These are phyloP conservation scores for Zychaea mexicana DNA, from an alignment of 371 early-diverging fungal species.

Conservation along the genomic window DNA sequence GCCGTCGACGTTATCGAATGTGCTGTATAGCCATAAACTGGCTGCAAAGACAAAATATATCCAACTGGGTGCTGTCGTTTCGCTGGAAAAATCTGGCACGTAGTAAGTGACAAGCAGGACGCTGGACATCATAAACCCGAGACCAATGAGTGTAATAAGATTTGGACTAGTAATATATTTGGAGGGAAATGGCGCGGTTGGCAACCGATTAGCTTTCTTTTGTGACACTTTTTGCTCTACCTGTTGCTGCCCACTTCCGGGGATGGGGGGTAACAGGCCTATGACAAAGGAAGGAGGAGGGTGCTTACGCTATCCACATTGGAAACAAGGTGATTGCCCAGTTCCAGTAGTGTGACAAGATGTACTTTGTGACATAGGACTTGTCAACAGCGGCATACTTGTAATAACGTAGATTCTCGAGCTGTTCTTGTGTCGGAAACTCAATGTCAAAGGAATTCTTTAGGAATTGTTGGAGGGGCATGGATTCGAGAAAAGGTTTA, in stretches of 20 bases:
- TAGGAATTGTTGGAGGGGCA: constrained; percentile 7
- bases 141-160: constrained; percentile 95
- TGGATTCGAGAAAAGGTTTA: not conserved
- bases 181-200: not conserved
- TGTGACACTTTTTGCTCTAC: not conserved
- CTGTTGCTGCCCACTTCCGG: too few relatives aligned
- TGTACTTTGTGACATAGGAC: constrained; percentile 83
- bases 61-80: constrained; percentile 86
- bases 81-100: constrained; percentile 73
- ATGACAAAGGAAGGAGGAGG: not conserved
- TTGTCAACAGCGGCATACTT: constrained; percentile 85
- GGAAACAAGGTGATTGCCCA: constrained; percentile 90
- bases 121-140: constrained; percentile 85
- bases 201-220: not conserved
- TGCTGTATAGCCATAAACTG: constrained; percentile 92
- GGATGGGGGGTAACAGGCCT: too few relatives aligned
- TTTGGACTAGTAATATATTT: constrained; percentile 82
- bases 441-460: constrained; percentile 13
- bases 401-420: constrained; percentile 80
- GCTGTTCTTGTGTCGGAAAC: constrained; percentile 56
- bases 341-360: constrained; percentile 90
- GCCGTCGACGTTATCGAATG: constrained; percentile 98
- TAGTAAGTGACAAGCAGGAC: constrained; percentile 70
- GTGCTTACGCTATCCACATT: constrained; percentile 88
- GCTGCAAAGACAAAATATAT: constrained; percentile 85